Evolutionary conservation across 2,329 filamentous ascomycete genomes (phyloP).

Genomic region (Lecanoromycetidae sp.): DNA sequence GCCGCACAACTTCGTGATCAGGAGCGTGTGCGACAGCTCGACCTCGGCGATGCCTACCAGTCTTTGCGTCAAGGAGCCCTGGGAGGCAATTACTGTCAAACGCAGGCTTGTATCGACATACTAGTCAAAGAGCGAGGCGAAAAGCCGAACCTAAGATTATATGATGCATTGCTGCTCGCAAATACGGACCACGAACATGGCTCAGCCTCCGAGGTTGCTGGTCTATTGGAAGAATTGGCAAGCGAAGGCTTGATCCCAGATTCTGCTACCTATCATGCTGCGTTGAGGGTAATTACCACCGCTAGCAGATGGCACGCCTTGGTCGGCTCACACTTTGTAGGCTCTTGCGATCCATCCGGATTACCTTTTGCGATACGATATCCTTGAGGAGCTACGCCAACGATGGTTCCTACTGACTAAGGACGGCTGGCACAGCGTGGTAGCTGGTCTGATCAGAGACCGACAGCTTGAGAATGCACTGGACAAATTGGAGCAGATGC

Average conservation of each 20-base stretch:
- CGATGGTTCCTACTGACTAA: constrained; percentile 56
- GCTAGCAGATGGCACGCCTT: neutral
- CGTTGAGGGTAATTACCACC: constrained; percentile 46
- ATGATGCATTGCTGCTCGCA: constrained; percentile 61
- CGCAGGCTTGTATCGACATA: constrained; percentile 42
- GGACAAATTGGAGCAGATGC: constrained; percentile 54
- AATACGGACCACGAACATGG: constrained; percentile 54
- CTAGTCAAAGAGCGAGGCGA: constrained; percentile 47
- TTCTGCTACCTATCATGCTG: constrained; percentile 55
- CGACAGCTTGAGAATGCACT: constrained; percentile 72
- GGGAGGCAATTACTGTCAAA: constrained; percentile 29
- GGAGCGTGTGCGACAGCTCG: constrained; percentile 18
- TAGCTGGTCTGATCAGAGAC: constrained; percentile 66
- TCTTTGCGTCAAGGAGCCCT: constrained; percentile 32
- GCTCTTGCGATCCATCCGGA: constrained; percentile 75
- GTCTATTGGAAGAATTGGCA: constrained; percentile 63
- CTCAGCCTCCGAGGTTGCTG: constrained; percentile 50
- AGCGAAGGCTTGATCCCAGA: constrained; percentile 50
- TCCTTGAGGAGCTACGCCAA: constrained; percentile 53
- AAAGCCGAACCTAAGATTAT: constrained; percentile 47
- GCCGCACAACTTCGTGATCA: neutral
- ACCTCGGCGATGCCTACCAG: constrained; percentile 36
- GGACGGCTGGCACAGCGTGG: constrained; percentile 53
- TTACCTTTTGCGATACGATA: constrained; percentile 58
- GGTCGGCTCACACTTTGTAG: constrained; percentile 25